Conservation (phyloP, 306 rosid genomes). For the Sicyos edulis region DNA sequence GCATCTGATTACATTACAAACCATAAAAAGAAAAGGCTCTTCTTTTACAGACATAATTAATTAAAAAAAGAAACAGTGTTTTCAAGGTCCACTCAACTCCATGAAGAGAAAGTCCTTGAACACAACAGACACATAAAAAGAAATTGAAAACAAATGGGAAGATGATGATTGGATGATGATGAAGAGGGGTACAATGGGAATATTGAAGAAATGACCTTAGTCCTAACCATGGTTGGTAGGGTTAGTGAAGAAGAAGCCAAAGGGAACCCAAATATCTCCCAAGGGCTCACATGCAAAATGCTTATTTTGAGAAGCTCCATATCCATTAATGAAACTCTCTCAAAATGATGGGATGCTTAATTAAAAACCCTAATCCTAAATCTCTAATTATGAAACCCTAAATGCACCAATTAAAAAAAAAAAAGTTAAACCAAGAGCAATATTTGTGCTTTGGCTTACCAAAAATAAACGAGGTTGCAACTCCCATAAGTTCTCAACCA, state of each 20-base stretch:
- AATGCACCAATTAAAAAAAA: constrained; percentile 13
- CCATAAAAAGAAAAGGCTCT: constrained; percentile 15
- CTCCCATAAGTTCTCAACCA: constrained; percentile 63
- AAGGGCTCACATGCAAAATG: constrained; percentile 63
- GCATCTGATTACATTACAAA: constrained; percentile 18
- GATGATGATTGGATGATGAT: background rate
- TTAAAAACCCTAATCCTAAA: constrained; percentile 8
- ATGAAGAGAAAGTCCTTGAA: constrained; percentile 9
- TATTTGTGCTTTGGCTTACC: constrained; percentile 47
- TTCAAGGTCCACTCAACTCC: constrained; percentile 15
- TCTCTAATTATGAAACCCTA: background rate
- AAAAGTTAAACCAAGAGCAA: constrained; percentile 26
- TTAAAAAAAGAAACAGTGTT: background rate
- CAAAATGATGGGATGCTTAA: constrained; percentile 49
- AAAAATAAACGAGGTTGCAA: constrained; percentile 48
- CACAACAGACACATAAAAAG: background rate
- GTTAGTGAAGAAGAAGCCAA: constrained; percentile 68
- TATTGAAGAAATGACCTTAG: constrained; percentile 46
- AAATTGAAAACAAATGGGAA: too few species aligned
- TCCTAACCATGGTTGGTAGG: constrained; percentile 99
- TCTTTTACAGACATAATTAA: constrained; percentile 13
- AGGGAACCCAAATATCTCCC: constrained; percentile 94
- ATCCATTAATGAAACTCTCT: constrained; percentile 64
- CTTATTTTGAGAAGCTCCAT: constrained; percentile 52
- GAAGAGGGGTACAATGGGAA: background rate